A percentile compares a stretch with the other conserved stretches of the same genome.
These are phyloP conservation scores for Apiotrichum veenhuisii DNA, from an alignment of 1,284 basidiomycete species.

Conservation along the genomic window DNA sequence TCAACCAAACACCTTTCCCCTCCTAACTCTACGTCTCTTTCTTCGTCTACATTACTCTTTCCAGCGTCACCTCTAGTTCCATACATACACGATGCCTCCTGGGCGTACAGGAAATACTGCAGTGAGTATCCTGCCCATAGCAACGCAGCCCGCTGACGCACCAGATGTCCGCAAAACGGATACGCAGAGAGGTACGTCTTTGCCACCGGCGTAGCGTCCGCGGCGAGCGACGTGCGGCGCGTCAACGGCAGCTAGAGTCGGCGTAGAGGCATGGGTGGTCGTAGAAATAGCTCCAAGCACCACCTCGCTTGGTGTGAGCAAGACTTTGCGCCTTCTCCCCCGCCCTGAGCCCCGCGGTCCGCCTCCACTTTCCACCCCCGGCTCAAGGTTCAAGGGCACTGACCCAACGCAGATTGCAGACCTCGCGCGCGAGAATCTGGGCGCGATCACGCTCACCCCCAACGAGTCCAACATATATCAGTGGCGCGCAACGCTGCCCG, in stretches of 20 bases:
- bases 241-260: no score
- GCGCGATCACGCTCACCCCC: slow-evolving; percentile 66
- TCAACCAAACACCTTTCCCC: no score
- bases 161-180: slow-evolving; percentile 79
- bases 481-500: slow-evolving; percentile 71
- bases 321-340: no score
- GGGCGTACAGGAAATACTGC: neutral
- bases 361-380: neutral
- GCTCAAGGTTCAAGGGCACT: neutral
- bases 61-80: no score
- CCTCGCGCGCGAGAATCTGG: slow-evolving; percentile 76
- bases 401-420: slow-evolving; percentile 59
- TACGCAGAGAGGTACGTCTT: slow-evolving; percentile 63
- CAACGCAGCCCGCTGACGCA: neutral
- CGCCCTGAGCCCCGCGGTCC: neutral
- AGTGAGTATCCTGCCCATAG: neutral
- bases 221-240: neutral
- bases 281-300: no score
- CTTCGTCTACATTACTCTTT: no score
- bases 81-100: neutral
- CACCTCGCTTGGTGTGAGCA: no score
- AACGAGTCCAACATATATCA: slow-evolving; percentile 57
- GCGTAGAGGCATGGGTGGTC: no score
- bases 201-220: neutral
- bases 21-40: no score